These are phyloP conservation scores for Taiozyma sp. DNA, from an alignment of 1,139 yeast species.

Conservation along the genomic window DNA sequence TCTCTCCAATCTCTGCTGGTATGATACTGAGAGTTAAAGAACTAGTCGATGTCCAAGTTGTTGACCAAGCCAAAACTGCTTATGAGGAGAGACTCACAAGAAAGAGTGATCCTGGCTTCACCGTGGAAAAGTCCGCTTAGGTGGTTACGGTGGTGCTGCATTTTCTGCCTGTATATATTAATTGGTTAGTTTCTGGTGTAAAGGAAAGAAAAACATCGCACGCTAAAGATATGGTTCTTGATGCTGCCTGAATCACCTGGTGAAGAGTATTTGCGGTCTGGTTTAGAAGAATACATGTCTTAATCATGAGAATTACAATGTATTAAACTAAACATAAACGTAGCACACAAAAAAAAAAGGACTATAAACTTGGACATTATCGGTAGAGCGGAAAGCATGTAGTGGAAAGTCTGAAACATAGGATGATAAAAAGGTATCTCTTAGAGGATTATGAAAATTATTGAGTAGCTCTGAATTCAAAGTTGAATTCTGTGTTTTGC, in stretches of 20 bases:
- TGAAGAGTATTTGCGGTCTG: not conserved
- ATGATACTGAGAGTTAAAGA: constrained; percentile 82
- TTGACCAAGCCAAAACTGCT: constrained; percentile 45
- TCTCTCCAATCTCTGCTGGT: constrained; percentile 81
- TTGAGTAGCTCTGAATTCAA: constrained; percentile 9
- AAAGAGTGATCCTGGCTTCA: constrained; percentile 62
- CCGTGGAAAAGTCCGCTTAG: constrained; percentile 31
- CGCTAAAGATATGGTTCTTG: not conserved
- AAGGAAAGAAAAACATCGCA: not conserved
- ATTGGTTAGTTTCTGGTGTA: not conserved
- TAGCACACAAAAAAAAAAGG: not conserved
- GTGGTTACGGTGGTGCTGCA: not conserved
- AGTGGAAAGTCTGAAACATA: not conserved
- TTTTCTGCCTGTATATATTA: not conserved
- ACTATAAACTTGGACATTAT: not conserved
- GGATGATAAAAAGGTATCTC: not conserved
- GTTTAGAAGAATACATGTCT: not conserved
- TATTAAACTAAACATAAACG: not conserved
- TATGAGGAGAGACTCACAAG: constrained; percentile 52
- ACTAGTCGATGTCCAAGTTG: constrained; percentile 78
- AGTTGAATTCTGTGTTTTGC: constrained; percentile 18
- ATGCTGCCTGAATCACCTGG: not conserved
- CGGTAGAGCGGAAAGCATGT: not conserved
- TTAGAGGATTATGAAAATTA: not conserved
- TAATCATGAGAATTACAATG: not conserved